phyloP scores from a whole-genome alignment of 73 alveolate genomes.

The Uronychia binucleata region DNA sequence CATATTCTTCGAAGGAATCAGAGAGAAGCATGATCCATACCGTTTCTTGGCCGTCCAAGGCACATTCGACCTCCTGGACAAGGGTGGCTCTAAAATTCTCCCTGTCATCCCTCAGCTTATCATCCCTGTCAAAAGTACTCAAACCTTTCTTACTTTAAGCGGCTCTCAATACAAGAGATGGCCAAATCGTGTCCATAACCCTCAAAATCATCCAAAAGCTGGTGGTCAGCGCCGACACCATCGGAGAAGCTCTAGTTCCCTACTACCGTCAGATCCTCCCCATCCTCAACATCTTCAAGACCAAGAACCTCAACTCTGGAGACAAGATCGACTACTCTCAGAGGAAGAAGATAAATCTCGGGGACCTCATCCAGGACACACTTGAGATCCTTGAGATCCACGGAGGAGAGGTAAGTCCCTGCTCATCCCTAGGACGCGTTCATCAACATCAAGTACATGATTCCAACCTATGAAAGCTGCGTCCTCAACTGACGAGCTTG shows the following conservation, averaged over 20 bases:
- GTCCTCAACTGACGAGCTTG: constrained; percentile 49
- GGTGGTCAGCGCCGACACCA: constrained; percentile 96
- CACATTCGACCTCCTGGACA: constrained; percentile 87
- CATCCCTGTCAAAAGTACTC: constrained; percentile 75
- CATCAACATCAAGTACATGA: constrained; percentile 99
- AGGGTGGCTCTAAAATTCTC: constrained; percentile 93
- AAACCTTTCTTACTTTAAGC: constrained; percentile 43
- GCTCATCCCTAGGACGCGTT: constrained; percentile 99
- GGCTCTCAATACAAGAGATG: constrained; percentile 98
- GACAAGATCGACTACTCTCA: constrained; percentile 97
- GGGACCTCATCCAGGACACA: constrained; percentile 95
- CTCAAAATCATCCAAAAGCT: constrained; percentile 94
- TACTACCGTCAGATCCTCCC: constrained; percentile 96
- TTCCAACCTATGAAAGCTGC: constrained; percentile 99
- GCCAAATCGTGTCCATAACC: constrained; percentile 94
- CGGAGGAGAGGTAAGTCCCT: constrained; percentile 99
- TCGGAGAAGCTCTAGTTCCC: constrained; percentile 99
- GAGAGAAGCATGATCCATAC: constrained; percentile 95
- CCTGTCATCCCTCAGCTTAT: constrained; percentile 96
- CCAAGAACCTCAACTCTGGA: constrained; percentile 85
- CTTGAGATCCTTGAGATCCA: constrained; percentile 92
- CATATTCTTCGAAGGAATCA: constrained; percentile 94
- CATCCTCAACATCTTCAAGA: constrained; percentile 93
- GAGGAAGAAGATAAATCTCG: constrained; percentile 87
- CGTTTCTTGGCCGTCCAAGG: constrained; percentile 97